Base-by-base conservation (phyloP, 495 filamentous ascomycete species). In the Cercophora newfieldiana region DNA sequence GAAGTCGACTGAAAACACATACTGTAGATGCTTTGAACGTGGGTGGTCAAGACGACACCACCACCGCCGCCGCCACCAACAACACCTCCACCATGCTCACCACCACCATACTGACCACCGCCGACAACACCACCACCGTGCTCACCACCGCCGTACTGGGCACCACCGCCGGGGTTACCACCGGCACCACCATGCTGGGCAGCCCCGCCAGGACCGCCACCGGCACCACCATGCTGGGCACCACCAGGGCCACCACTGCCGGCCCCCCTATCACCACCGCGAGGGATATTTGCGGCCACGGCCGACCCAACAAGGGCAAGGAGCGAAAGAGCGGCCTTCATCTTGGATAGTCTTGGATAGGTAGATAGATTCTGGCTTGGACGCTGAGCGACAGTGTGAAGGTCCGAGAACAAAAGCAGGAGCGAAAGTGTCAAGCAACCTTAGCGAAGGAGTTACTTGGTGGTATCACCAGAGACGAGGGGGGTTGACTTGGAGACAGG, bases 371-470 rank as follows among this genome's bases (percentile, higher is more conserved):
- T 58, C 59, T 3, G 22, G 49, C 10, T 33, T 56, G 63, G 53
- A 49, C 63, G 62, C 4, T 14, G 37, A 44, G 37, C 37, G 37
- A 44, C 10, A 77, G 60, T 66, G 21, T 44, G 33, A 61, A 48
- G 22, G 66, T 58, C 64, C 65, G 50, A 53, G 25, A 51, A 5
- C 58, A 58, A 53, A 30, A n/a, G 68, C 51, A 57, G 66, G 50
- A 75, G 70, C 64, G 73, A 74, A 63, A 60, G 72, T 68, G 57
- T 77, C 68, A 74, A 77, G 77, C 75, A 81, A 77, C 78, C 77
- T 79, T 78, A 80, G 72, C 78, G 79, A 82, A 80, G 65, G 79
- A 78, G 77, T 78, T 75, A 80, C 77, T 77, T 69, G 63, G 59
- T 51, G 33, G 58, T 37, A 25, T 68, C 28, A 37, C 26, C 62